Evolutionary conservation across 2,329 filamentous ascomycete species (phyloP).

Genomic region (Neurospora crassa): DNA sequence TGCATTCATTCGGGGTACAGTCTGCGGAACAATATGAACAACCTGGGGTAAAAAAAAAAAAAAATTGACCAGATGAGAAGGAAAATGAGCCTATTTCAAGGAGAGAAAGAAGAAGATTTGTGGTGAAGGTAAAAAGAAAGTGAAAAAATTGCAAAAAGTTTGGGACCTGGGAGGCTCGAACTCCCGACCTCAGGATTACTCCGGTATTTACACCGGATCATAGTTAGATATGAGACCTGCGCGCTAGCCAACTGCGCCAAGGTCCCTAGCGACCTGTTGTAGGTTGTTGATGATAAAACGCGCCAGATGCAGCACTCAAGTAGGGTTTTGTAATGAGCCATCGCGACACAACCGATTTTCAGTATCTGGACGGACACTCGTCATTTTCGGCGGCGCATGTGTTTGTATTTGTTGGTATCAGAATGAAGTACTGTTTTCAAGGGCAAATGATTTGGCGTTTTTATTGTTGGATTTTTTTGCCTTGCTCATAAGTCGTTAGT

Average conservation of each 20-base stretch:
- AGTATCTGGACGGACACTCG: background rate
- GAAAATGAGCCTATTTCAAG: background rate
- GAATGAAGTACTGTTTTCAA: no score
- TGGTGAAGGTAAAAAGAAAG: background rate
- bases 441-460: no score
- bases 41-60: background rate
- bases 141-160: background rate
- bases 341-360: background rate
- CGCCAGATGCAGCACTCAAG: background rate
- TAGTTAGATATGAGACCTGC: background rate
- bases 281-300: background rate
- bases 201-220: background rate
- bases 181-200: background rate
- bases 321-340: background rate
- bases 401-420: no score
- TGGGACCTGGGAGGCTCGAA: background rate
- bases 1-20: background rate
- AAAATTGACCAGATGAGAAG: no score
- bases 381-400: background rate
- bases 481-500: no score
- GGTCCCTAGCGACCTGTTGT: background rate
- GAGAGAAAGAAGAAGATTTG: background rate
- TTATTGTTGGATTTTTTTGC: no score
- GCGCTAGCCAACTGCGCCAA: background rate
- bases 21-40: background rate